Evolutionary conservation across 371 early-diverging fungal species (phyloP).

Genomic region (Mortierella sp.): DNA sequence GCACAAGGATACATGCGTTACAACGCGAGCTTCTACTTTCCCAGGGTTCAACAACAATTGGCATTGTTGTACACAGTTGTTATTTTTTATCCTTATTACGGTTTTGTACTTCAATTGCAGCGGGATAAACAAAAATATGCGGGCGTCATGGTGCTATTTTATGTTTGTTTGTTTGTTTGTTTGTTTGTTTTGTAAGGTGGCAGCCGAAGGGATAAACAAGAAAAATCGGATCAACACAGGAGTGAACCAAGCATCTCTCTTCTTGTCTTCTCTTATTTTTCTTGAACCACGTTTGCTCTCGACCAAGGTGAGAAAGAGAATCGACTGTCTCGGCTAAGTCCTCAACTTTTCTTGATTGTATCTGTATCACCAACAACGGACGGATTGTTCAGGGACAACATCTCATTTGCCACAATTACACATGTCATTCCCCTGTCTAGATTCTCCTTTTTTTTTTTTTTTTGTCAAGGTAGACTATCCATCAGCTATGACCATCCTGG

Average conservation of each 20-base stretch:
- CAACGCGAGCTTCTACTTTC: slow-evolving; percentile 11
- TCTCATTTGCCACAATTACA: not conserved
- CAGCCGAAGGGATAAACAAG: not conserved
- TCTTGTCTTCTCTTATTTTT: not conserved
- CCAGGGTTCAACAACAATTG: slow-evolving; percentile 1
- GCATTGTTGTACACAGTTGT: slow-evolving; percentile 1
- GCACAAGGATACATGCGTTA: not conserved
- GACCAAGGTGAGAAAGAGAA: not conserved
- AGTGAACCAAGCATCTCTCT: not conserved
- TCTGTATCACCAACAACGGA: not conserved
- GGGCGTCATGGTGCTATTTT: not conserved
- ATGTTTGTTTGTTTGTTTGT: not conserved
- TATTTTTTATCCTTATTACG: not conserved
- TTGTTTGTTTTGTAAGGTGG: not conserved
- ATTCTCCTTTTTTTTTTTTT: not conserved
- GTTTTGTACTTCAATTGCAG: not conserved
- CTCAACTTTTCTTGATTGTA: not conserved
- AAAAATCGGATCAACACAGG: not conserved
- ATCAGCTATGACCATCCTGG: not conserved
- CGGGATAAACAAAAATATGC: not conserved
- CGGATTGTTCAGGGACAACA: not conserved
- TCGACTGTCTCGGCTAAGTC: not conserved
- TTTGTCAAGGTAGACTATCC: not conserved
- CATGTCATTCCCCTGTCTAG: not conserved
- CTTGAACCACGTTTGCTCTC: slow-evolving; percentile 15